These are phyloP conservation scores for Chlorella sp. DNA, from an alignment of 139 green algal genomes.

Conservation along the genomic window DNA sequence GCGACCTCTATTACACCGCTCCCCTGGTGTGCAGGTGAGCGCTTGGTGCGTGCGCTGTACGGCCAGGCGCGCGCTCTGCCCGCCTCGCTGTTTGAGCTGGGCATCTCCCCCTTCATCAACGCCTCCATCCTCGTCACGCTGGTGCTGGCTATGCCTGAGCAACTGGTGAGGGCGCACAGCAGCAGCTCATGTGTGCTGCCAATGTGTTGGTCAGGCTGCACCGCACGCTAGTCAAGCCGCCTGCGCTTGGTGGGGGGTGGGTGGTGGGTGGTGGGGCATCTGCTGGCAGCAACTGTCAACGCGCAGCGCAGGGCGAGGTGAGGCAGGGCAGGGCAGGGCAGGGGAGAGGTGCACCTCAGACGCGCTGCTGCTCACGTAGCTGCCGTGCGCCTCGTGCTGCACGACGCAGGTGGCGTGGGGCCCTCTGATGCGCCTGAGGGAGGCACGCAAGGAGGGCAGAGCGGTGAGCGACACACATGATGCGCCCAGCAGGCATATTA, in stretches of 20 bases:
- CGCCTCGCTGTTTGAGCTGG: slow-evolving; percentile 49
- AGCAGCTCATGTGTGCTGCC: too few relatives aligned
- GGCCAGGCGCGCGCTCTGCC: slow-evolving; percentile 41
- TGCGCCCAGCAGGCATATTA: too few relatives aligned
- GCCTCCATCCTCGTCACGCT: slow-evolving; percentile 42
- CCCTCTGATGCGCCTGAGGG: slow-evolving; percentile 21
- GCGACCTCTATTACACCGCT: background rate
- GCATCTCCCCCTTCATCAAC: slow-evolving; percentile 56
- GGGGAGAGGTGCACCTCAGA: too few relatives aligned
- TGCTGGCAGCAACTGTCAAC: too few relatives aligned
- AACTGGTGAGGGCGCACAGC: slow-evolving; percentile 1
- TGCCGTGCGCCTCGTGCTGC: too few relatives aligned
- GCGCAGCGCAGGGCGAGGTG: too few relatives aligned
- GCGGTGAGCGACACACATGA: slow-evolving; percentile 27
- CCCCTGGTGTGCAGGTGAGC: slow-evolving; percentile 23
- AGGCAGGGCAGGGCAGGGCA: too few relatives aligned
- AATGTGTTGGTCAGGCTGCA: too few relatives aligned
- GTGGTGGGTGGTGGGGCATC: too few relatives aligned
- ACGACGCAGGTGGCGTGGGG: background rate
- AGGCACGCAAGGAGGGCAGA: slow-evolving; percentile 46
- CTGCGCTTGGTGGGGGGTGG: too few relatives aligned
- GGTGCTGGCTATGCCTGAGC: slow-evolving; percentile 19
- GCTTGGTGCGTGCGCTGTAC: slow-evolving; percentile 43
- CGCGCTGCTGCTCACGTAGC: too few relatives aligned
- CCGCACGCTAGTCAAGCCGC: too few relatives aligned